Evolutionary conservation across 108 stramenopile genomes (phyloP).

Genomic region (Nitzschia palea): DNA sequence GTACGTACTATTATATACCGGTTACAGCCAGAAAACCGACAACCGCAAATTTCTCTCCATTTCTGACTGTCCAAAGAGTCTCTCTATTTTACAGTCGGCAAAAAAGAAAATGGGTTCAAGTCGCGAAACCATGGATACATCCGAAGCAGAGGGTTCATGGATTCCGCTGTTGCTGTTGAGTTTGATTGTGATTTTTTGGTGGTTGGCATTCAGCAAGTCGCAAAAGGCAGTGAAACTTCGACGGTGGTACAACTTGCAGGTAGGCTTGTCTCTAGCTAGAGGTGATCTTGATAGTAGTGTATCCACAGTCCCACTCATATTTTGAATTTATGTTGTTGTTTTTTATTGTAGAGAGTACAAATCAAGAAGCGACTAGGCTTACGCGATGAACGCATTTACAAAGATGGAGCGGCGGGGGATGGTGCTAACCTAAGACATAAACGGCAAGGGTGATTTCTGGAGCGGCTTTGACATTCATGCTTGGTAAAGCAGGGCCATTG

Average conservation of each 20-base stretch:
- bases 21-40: too few relatives aligned
- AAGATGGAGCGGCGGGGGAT: conserved; percentile 39
- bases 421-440: conserved; percentile 46
- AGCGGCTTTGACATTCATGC: too few relatives aligned
- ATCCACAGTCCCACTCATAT: neutral
- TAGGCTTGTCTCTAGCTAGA: conserved; percentile 5
- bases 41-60: too few relatives aligned
- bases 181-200: conserved; percentile 19
- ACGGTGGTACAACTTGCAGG: conserved; percentile 42
- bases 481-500: too few relatives aligned
- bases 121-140: too few relatives aligned
- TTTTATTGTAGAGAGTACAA: conserved; percentile 26
- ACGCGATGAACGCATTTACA: conserved; percentile 47
- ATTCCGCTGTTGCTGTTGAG: conserved; percentile 19
- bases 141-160: conserved; percentile 38
- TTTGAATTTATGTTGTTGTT: neutral
- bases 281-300: neutral
- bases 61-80: too few relatives aligned
- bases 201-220: conserved; percentile 25
- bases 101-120: too few relatives aligned
- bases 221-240: conserved; percentile 22
- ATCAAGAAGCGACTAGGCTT: conserved; percentile 42
- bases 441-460: conserved; percentile 39
- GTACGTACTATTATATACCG: too few relatives aligned
- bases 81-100: too few relatives aligned